Evolutionary conservation across 495 filamentous ascomycete species (phyloP).

Genomic region (Penicillium pulvis): DNA sequence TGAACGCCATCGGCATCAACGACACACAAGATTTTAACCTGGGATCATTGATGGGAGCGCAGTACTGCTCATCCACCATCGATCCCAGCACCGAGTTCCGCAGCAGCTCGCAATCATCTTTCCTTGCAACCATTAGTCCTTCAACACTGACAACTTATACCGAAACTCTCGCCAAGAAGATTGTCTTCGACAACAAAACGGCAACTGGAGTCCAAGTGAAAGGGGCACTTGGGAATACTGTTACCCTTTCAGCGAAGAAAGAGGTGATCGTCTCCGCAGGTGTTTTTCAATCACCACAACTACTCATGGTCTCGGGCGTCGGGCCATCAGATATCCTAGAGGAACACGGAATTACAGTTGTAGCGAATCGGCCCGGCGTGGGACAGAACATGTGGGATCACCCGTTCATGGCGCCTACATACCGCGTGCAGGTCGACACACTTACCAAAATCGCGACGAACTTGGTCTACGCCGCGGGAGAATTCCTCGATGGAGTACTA

Average conservation of each 20-base stretch:
- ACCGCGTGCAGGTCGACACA: conserved; percentile 25
- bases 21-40: conserved; percentile 23
- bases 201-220: conserved; percentile 29
- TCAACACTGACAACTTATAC: conserved; percentile 20
- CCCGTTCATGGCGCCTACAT: conserved; percentile 19
- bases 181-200: conserved; percentile 24
- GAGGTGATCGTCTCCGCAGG: conserved; percentile 25
- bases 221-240: conserved; percentile 13
- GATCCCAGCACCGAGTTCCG: conserved; percentile 33
- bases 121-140: conserved; percentile 24
- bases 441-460: conserved; percentile 20
- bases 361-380: conserved; percentile 16
- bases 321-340: conserved; percentile 6
- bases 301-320: conserved; percentile 21
- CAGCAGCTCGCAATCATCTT: conserved; percentile 41
- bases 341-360: conserved; percentile 10
- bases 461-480: conserved; percentile 12
- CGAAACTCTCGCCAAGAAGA: conserved; percentile 27
- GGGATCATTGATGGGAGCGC: conserved; percentile 41
- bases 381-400: conserved; percentile 27
- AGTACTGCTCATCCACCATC: conserved; percentile 45
- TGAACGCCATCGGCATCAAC: conserved; percentile 44
- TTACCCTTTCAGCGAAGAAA: conserved; percentile 17
- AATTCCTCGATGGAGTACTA: conserved; percentile 14
- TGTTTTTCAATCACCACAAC: conserved; percentile 20